Base-by-base conservation (phyloP, 1,139 yeast species). In the Blastobotrys raffinosifermentans region DNA sequence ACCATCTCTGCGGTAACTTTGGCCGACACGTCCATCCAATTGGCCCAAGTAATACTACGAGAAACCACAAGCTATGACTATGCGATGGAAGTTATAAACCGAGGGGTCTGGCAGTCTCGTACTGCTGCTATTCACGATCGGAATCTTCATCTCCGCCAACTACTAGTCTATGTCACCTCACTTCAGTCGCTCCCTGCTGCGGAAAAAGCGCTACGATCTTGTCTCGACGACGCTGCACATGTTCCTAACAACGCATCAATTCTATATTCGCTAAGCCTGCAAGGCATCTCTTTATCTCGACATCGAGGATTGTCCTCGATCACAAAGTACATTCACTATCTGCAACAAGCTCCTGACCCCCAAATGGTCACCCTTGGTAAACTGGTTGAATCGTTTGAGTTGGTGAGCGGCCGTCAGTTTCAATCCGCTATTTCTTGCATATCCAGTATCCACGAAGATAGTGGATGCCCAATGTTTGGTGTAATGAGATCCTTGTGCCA, bases 21-120 rank as follows among this genome's bases (percentile, higher is more conserved):
- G 14, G 29, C 36, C n/a, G 31, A 20, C 16, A 26, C 43, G 10
- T 29, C 35, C 13, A 26, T 36, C 16, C 14, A 20, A 11, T 29
- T 39, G 26, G 43, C 43, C 6, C 20, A 36, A 13, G 20, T 36
- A 19, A 9, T 39, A 22, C 14, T 33, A 10, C 9, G 19, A 10
- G 37, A 39, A 19, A 31, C 39, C 3, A 26, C 20, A 9, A 15
- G 10, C n/a, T 29, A 32, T 2, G 34, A 29, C 10, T 17, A 23
- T 14, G 23, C 34, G 2, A 21, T 15, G 9, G 9, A 22, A 10
- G 27, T 21, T 14, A 19, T 30, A 11, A 21, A 13, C 26, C 2
- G 32, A 19, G 14, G 32, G 16, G 11, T 14, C 25, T 7, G 11
- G 14, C 32, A 15, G 25, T 16, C 32, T 20, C 2, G 25, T 30